Evolutionary conservation across 805 yeast genomes (phyloP), one percentile per base, ranked within the genome.

Genomic region (Saccharomyces eubayanus): DNA sequence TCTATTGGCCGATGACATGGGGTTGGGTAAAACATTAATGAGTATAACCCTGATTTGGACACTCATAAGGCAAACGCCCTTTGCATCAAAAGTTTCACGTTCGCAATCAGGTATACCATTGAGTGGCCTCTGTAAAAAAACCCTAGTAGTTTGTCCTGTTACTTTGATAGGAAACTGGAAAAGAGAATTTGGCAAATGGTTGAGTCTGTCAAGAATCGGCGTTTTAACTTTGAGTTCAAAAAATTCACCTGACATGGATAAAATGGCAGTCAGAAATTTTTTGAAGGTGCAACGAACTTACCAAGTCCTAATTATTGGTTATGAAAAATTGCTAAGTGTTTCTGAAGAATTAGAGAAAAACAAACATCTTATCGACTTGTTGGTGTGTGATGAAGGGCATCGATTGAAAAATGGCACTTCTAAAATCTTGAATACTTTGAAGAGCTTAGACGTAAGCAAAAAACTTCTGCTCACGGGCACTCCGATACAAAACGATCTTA

Each of bases 321-420:
- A 94, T 67, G 99, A 94, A 64, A 87, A 87, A 62, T 73, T 91
- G 40, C 67, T 82, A 14, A 76, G 77, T 14, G 74, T 83, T 61
- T 69, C 77, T 24, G 72, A 74, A 6, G 84, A 85, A 55, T 62
- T 87, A 6, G 68, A 68, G 20, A 54, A 65, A 2, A 57, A 68
- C 6, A 30, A 50, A 20, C 29, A 50, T 24, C 57, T 62, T 10
- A 74, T 81, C 43, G 98, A 90, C 65, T 59, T 94, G 16, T 71
- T 94, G 20, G 80, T 94, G 0, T 94, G 97, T 68, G 99, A 94
- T 68, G 99, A 94, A 65, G 99, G 98, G 2, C 99, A 94, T 67
- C 75, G 96, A 49, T 75, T 94, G 59, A 94, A 92, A 62, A 87
- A 82, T 60, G 75, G 81, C 5, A 73, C 82, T 9, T 89, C 87